Evolutionary conservation across 345 rosid species (phyloP).

Genomic region (Mallotus nudiflorus): DNA sequence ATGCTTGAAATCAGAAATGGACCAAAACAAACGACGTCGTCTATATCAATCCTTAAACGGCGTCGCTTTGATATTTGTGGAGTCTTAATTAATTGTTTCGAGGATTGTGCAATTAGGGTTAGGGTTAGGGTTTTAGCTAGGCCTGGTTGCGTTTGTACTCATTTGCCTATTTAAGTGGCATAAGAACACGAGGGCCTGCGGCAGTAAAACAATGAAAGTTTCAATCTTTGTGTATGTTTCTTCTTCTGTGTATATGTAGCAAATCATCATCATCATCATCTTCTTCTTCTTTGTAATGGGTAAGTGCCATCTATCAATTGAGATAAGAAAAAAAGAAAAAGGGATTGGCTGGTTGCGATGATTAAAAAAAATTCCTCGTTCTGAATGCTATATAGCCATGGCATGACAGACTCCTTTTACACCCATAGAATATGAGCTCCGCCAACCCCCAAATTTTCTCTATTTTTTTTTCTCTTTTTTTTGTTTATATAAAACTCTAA

Average conservation of each 20-base stretch:
- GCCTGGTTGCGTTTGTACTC: too few relatives aligned
- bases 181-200: too few relatives aligned
- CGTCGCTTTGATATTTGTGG: neutral
- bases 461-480: neutral
- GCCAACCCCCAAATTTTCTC: too few relatives aligned
- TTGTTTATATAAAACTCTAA: too few relatives aligned
- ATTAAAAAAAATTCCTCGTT: slow-evolving; percentile 35
- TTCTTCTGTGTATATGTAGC: too few relatives aligned
- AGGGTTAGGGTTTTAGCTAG: neutral
- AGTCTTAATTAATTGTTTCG: neutral
- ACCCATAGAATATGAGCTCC: slow-evolving; percentile 59
- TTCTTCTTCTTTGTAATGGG: too few relatives aligned
- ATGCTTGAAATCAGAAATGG: too few relatives aligned
- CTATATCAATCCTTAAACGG: neutral
- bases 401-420: slow-evolving; percentile 41
- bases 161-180: neutral
- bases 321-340: too few relatives aligned
- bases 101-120: neutral
- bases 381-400: slow-evolving; percentile 39
- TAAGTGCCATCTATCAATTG: too few relatives aligned
- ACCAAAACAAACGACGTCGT: neutral
- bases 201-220: too few relatives aligned
- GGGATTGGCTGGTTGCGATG: slow-evolving; percentile 27
- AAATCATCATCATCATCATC: too few relatives aligned
- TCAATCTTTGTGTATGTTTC: too few relatives aligned